These are phyloP conservation scores for Naganishia kalamii DNA, from an alignment of 768 basidiomycete species.

Conservation along the genomic window DNA sequence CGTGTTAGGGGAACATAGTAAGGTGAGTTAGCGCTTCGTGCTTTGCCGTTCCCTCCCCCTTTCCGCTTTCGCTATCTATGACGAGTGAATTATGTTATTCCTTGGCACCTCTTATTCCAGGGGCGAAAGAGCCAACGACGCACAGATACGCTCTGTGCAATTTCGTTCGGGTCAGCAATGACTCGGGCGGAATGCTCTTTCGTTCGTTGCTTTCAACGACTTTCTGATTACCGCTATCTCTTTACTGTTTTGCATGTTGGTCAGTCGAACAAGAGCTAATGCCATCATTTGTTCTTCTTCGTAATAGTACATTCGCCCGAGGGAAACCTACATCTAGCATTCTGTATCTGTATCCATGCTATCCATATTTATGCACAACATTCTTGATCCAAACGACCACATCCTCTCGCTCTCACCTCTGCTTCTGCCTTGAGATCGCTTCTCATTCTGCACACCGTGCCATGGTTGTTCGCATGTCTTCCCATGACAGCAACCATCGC, in stretches of 20 bases:
- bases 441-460: too few species aligned
- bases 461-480: too few species aligned
- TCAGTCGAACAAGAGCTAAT: background rate
- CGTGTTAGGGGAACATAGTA: background rate
- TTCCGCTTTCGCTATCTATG: background rate
- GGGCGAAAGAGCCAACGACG: constrained; percentile 13
- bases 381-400: too few species aligned
- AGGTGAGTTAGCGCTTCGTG: background rate
- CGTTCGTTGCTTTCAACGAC: constrained; percentile 18
- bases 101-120: constrained; percentile 20
- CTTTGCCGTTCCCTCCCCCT: background rate
- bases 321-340: background rate
- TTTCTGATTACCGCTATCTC: constrained; percentile 11
- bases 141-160: constrained; percentile 6
- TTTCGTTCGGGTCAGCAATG: constrained; percentile 10
- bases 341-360: too few species aligned
- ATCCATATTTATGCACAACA: too few species aligned
- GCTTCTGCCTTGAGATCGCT: too few species aligned
- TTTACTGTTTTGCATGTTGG: background rate
- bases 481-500: too few species aligned
- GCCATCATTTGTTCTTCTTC: too few species aligned
- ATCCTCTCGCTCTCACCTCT: too few species aligned
- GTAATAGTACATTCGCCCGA: too few species aligned
- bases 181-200: constrained; percentile 1
- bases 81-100: constrained; percentile 19